These are phyloP conservation scores for Neurospora sp. DNA, from an alignment of 495 filamentous ascomycete species.

Conservation along the genomic window DNA sequence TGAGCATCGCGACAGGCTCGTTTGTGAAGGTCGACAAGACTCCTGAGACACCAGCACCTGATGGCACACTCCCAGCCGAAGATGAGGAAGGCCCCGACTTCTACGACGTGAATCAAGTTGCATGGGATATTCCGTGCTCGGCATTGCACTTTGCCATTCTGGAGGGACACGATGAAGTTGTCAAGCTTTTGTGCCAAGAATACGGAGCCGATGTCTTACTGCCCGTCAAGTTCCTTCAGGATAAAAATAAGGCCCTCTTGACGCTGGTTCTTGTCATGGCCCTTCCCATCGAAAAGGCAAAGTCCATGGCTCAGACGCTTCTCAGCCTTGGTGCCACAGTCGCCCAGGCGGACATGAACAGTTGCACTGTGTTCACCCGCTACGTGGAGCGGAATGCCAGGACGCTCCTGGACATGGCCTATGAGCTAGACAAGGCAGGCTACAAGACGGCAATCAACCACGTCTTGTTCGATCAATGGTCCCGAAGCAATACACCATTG, in stretches of 20 bases:
- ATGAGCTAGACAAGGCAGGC: slow-evolving; percentile 50
- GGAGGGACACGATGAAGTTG: slow-evolving; percentile 54
- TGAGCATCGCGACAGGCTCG: slow-evolving; percentile 48
- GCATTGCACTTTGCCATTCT: slow-evolving; percentile 71
- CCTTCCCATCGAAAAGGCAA: slow-evolving; percentile 49
- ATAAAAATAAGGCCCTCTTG: slow-evolving; percentile 44
- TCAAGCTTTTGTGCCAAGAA: slow-evolving; percentile 57
- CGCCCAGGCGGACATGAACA: slow-evolving; percentile 56
- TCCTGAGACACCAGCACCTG: slow-evolving; percentile 20
- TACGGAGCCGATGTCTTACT: slow-evolving; percentile 66
- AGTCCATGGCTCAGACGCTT: slow-evolving; percentile 48
- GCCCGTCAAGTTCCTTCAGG: slow-evolving; percentile 51
- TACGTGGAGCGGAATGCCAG: slow-evolving; percentile 37
- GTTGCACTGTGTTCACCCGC: slow-evolving; percentile 49
- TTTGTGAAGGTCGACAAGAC: slow-evolving; percentile 54
- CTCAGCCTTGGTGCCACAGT: slow-evolving; percentile 62
- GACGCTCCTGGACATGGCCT: slow-evolving; percentile 48
- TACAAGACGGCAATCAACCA: slow-evolving; percentile 56
- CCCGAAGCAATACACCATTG: slow-evolving; percentile 27
- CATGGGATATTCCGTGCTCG: slow-evolving; percentile 65
- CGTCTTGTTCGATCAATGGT: slow-evolving; percentile 25
- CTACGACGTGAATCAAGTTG: slow-evolving; percentile 61
- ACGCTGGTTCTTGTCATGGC: slow-evolving; percentile 51
- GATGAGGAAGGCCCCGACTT: slow-evolving; percentile 61
- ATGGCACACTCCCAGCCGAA: slow-evolving; percentile 34